Base-by-base conservation (phyloP, 257 asterid species). In the Echium plantagineum region DNA sequence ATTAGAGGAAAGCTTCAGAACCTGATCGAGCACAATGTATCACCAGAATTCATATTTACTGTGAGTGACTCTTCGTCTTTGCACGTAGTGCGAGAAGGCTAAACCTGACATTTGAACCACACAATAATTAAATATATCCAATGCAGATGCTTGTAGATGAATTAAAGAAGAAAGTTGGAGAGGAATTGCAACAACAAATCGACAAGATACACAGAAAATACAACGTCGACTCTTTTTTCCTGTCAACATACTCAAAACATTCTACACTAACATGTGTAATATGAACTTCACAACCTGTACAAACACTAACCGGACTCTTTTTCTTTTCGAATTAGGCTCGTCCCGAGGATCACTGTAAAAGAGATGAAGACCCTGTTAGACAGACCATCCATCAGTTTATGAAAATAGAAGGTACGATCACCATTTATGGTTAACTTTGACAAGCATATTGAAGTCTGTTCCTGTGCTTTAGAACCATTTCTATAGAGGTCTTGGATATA, bases 1-100 rank as follows among this genome's bases (percentile, higher is more conserved):
- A 83, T 88, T 71, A 89, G 93, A 5, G 85, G 90, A 68, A 84
- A 85, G 72, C 89, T 88, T 58, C 91, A 83, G 71, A 88, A 81
- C 62, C 91, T 88, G 46, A 80, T 83, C 55, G 94, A 88, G 78
- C 86, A 88, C 69, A 85, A 83, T 20, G 85, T 88, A 51, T 85
- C 89, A 22, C 89, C 94, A 0, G 85, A 83, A 71, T 85, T 77
- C 81, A 81, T 83, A 56, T 88, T 85, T 66, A 71, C 80, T 62
- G 96, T 88, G 75, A 72, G 88, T 65, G 61, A 6, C 59, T 18
- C 35, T 49, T 55, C 69, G 60, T 17, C 49, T 60, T 56, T 30
- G 35, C 48, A 55, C 61, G 17, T 60, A 35, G 15, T 55, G 7
- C 32, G 69, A 61, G 24, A 63, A 42, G 20, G 17, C 20, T 22